Evolutionary conservation across 75 land plant genomes (phyloP).

Genomic region (Sequoia sempervirens): DNA sequence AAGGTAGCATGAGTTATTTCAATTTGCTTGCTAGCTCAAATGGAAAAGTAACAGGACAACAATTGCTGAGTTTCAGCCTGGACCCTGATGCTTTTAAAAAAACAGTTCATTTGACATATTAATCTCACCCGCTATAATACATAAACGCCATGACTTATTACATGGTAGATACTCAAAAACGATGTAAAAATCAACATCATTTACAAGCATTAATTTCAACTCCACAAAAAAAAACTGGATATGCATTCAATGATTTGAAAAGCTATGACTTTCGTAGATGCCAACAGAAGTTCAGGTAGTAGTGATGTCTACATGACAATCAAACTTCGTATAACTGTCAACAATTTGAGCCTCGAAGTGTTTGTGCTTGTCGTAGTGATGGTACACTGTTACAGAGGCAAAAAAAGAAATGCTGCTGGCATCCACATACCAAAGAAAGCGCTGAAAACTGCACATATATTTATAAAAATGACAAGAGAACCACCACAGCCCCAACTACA

Average conservation of each 20-base stretch:
- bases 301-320: neutral
- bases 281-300: neutral
- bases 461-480: neutral
- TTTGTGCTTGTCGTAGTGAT: neutral
- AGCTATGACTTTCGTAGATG: neutral
- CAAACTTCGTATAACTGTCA: neutral
- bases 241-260: neutral
- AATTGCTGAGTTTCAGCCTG: neutral
- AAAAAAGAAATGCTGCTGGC: slow-evolving; percentile 5
- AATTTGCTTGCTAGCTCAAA: neutral
- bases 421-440: neutral
- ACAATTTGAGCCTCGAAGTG: neutral
- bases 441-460: neutral
- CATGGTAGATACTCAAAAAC: neutral
- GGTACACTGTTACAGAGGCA: neutral
- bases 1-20: neutral
- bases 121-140: neutral
- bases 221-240: neutral
- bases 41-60: neutral
- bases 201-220: neutral
- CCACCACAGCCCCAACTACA: neutral
- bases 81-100: neutral
- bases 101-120: neutral
- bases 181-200: neutral
- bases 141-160: neutral